A percentile compares a stretch with the other conserved stretches of the same genome.
Evolutionary conservation across 345 rosid species (phyloP).

Genomic region (Eutrema yunnanense): DNA sequence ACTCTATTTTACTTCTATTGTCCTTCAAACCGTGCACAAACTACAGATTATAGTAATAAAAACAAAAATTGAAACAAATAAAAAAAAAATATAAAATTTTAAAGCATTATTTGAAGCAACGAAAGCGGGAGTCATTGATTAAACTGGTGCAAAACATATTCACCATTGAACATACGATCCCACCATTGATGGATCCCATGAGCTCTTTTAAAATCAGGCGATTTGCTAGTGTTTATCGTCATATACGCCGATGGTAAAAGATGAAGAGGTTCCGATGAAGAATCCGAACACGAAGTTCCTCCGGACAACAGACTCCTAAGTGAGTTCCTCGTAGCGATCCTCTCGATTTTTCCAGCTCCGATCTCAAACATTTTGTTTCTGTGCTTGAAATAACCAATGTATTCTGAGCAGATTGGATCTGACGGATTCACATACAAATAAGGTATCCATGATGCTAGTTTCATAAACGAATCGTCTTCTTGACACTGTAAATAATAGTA

Average conservation of each 20-base stretch:
- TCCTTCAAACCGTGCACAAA: neutral
- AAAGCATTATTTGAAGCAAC: neutral
- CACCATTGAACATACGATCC: slow-evolving; percentile 42
- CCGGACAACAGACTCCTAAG: slow-evolving; percentile 34
- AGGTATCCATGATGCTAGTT: slow-evolving; percentile 49
- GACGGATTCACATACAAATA: slow-evolving; percentile 45
- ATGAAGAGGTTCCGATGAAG: slow-evolving; percentile 41
- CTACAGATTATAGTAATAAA: neutral
- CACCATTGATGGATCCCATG: slow-evolving; percentile 82
- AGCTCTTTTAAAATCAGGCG: slow-evolving; percentile 44
- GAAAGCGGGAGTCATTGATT: neutral
- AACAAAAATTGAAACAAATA: neutral
- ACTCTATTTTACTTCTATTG: neutral
- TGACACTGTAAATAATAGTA: neutral
- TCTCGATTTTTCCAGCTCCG: slow-evolving; percentile 49
- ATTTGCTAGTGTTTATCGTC: slow-evolving; percentile 33
- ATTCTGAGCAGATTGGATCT: slow-evolving; percentile 54
- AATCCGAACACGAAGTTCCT: neutral
- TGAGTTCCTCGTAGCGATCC: slow-evolving; percentile 44
- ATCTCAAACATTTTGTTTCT: slow-evolving; percentile 57
- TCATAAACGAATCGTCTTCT: slow-evolving; percentile 30
- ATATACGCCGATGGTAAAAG: slow-evolving; percentile 57
- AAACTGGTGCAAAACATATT: slow-evolving; percentile 32
- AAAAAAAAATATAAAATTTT: neutral
- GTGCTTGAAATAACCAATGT: slow-evolving; percentile 57